Conservation (phyloP, 1,284 basidiomycete species). For the Chalciporus sp. region DNA sequence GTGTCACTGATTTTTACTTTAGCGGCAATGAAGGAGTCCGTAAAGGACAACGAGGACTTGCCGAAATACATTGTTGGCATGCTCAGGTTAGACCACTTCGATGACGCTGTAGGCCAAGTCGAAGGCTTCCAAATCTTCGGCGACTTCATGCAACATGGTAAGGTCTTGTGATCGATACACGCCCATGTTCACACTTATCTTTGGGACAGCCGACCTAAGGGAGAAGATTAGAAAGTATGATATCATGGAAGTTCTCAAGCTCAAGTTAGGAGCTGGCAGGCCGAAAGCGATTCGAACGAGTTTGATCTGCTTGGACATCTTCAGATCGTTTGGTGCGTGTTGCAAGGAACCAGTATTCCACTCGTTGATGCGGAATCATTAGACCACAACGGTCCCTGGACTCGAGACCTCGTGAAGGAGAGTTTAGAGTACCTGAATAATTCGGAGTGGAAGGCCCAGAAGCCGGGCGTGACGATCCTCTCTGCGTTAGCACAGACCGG, state of each 20-base stretch:
- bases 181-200: no score
- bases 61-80: slow-evolving; percentile 6
- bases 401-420: background rate
- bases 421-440: background rate
- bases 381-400: background rate
- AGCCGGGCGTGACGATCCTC: slow-evolving; percentile 10
- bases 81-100: slow-evolving; percentile 9
- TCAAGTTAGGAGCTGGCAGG: slow-evolving; percentile 2
- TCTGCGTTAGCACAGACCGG: slow-evolving; percentile 13
- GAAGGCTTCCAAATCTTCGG: slow-evolving; percentile 3
- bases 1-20: background rate
- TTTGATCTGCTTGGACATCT: slow-evolving; percentile 13
- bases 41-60: background rate
- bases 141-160: slow-evolving; percentile 1
- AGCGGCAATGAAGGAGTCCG: background rate
- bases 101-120: slow-evolving; percentile 1
- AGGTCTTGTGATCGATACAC: background rate
- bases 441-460: slow-evolving; percentile 10
- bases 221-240: background rate
- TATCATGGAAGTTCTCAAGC: slow-evolving; percentile 2
- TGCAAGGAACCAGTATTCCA: background rate
- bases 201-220: background rate
- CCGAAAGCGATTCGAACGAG: slow-evolving; percentile 12
- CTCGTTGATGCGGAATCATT: no score
- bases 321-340: slow-evolving; percentile 4